These are phyloP conservation scores for Plectosphaerella plurivora DNA, from an alignment of 2,329 filamentous ascomycete genomes.

Conservation along the genomic window DNA sequence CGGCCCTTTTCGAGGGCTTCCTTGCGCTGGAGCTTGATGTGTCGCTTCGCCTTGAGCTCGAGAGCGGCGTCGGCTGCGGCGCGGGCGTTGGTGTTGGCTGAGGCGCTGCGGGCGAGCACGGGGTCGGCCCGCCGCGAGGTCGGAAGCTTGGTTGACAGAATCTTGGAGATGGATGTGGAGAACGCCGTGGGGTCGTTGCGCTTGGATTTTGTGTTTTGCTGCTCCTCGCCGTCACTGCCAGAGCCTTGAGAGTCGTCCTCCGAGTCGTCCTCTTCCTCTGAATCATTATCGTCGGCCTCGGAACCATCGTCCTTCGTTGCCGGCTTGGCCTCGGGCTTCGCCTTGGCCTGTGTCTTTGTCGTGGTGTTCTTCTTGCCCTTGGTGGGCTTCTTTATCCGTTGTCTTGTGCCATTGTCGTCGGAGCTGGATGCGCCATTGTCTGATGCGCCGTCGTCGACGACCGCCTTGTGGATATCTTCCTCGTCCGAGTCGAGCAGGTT, in stretches of 20 bases:
- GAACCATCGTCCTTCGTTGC: constrained; percentile 11
- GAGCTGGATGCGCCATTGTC: constrained; percentile 30
- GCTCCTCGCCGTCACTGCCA: constrained; percentile 26
- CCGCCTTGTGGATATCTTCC: constrained; percentile 51
- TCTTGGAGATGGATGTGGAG: constrained; percentile 88
- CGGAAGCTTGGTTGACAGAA: constrained; percentile 84
- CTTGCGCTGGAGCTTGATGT: constrained; percentile 76
- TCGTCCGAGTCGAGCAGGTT: constrained; percentile 52
- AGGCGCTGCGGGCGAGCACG: constrained; percentile 79
- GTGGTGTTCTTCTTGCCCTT: constrained; percentile 14
- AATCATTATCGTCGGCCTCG: constrained; percentile 21
- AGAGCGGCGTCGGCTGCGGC: constrained; percentile 72
- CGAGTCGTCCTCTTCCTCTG: constrained; percentile 28
- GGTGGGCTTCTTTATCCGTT: constrained; percentile 22
- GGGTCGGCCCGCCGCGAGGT: constrained; percentile 79
- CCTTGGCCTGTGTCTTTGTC: constrained; percentile 11
- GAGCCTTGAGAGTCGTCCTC: constrained; percentile 25
- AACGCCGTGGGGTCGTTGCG: constrained; percentile 90
- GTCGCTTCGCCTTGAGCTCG: constrained; percentile 74
- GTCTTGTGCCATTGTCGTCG: constrained; percentile 23
- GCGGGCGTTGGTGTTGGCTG: constrained; percentile 67
- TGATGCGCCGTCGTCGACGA: constrained; percentile 43
- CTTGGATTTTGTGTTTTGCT: constrained; percentile 58
- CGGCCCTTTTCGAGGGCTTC: constrained; percentile 79
- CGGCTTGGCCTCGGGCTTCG: neutral